Evolutionary conservation across 1,284 basidiomycete genomes (phyloP), one percentile per base, ranked within the genome.

Genomic region (Laetiporus sulphureus): DNA sequence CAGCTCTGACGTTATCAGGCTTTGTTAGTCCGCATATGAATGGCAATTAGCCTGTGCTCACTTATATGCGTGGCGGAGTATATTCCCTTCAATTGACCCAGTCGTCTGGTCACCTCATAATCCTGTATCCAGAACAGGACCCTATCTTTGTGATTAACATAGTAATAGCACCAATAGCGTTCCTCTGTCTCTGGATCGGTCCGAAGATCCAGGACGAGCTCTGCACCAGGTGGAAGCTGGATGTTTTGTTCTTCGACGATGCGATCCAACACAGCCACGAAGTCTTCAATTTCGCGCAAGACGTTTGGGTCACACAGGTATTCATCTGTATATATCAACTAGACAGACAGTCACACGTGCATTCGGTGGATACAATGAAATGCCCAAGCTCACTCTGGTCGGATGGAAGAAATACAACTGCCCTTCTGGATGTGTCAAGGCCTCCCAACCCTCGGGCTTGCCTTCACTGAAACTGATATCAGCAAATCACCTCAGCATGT

Each of bases 1-100:
- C 42, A 72, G 62, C 5, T 66, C 77, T 79, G 29, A 2, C n/a
- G n/a, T n/a, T n/a, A n/a, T n/a, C n/a, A n/a, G 15, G 15, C 7
- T 5, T n/a, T 12, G 6, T n/a, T 21, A 22, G 12, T 40, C 7
- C 11, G 22, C 19, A 19, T 10, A 35, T 19, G 3, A 4, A 11
- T 40, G 12, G 29, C 29, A 29, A 30, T 4, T 13, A 20, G 22
- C 12, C 5, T 22, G 18, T 2, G 27, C 69, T 32, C 50, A 77
- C 73, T 61, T 25, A 75, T 53, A 49, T 73, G 72, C 4, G 60
- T 56, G 1, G 57, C 45, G 10, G 61, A 62, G 10, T 53, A 63
- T 4, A 66, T 58, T 4, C 71, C 72, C 15, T 52, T 53, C 7
- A 71, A 40, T 37, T 65, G 61, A 1, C 35, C 36, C 46, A n/a